phyloP scores from a whole-genome alignment of 495 filamentous ascomycete species.

The Apodospora peruviana region DNA sequence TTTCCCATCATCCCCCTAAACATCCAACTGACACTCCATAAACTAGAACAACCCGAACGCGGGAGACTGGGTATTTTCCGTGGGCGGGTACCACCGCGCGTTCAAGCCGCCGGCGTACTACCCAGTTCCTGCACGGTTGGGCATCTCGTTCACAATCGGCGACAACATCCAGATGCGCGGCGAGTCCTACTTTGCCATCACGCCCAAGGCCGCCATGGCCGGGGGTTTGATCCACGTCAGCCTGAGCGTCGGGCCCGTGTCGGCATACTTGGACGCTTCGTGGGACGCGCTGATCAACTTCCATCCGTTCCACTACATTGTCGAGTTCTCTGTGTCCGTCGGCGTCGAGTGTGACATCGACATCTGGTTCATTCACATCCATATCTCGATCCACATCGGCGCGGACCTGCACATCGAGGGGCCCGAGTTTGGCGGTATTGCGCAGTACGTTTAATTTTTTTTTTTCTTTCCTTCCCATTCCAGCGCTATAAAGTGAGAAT shows the following conservation, averaged over 20 bases:
- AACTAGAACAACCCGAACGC: background rate
- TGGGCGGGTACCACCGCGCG: constrained; percentile 46
- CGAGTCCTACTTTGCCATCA: constrained; percentile 48
- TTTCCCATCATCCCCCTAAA: too few relatives aligned
- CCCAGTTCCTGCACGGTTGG: constrained; percentile 39
- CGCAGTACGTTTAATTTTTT: too few relatives aligned
- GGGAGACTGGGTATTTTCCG: constrained; percentile 49
- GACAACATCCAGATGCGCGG: constrained; percentile 32
- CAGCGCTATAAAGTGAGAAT: too few relatives aligned
- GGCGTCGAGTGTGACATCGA: constrained; percentile 35
- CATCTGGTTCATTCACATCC: constrained; percentile 27
- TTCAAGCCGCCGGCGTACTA: constrained; percentile 35
- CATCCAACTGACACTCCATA: too few relatives aligned
- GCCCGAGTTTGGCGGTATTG: constrained; percentile 27
- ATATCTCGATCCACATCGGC: constrained; percentile 29
- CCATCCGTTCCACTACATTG: constrained; percentile 42
- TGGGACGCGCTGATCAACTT: constrained; percentile 48
- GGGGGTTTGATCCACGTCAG: constrained; percentile 32
- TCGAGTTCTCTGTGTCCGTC: constrained; percentile 31
- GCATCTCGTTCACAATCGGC: constrained; percentile 34
- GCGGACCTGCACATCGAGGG: constrained; percentile 35
- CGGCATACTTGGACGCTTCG: constrained; percentile 39
- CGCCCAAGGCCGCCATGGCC: constrained; percentile 46
- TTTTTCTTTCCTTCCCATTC: too few relatives aligned
- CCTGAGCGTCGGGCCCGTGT: constrained; percentile 25